Base-by-base conservation (phyloP, 1,284 basidiomycete species). In the Ustilago nuda region DNA sequence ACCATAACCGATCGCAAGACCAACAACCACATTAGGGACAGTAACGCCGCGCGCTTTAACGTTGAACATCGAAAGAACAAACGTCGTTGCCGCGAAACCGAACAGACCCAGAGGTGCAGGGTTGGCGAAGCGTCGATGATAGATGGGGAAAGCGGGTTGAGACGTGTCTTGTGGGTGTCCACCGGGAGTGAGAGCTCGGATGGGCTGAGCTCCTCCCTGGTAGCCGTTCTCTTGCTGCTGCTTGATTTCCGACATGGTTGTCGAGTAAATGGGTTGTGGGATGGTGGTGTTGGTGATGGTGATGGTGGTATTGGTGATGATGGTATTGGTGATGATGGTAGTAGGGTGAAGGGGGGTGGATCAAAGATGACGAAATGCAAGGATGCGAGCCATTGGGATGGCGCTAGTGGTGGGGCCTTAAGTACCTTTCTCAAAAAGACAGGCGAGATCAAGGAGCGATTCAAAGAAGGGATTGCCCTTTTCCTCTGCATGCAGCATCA, bases 41-140 rank as follows among this genome's bases (percentile, higher is more conserved):
- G 66, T 69, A n/a, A 85, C 78, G 11, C 82, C 81, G n/a, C 79
- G 74, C 0, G 81, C 82, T 39, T 76, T 70, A 63, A 82, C 61
- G 64, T 86, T 86, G 76, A 79, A 82, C 63, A 87, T 73, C 37
- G 88, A 89, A 12, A 89, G 86, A 35, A 89, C 82, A 56, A 89
- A 89, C 3, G 89, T 89, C n/a, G 89, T 89, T 6, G 87, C 68
- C 13, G 83, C 87, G 45, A 87, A 84, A 46, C 66, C 80, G 35
- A 83, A 77, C 8, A 85, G 81, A 9, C 89, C 89, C 11, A 89
- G 85, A 39, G 89, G 89, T 0, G 89, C 88, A 0, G 89, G 89
- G 85, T 89, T 89, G 68, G 86, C 89, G 62, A 89, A 86, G 55
- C 86, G 86, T 55, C 88, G 77, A 39, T 75, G 80, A 72, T 80